phyloP scores from a whole-genome alignment of 768 basidiomycete genomes.

The Boletus pseudopeckii region DNA sequence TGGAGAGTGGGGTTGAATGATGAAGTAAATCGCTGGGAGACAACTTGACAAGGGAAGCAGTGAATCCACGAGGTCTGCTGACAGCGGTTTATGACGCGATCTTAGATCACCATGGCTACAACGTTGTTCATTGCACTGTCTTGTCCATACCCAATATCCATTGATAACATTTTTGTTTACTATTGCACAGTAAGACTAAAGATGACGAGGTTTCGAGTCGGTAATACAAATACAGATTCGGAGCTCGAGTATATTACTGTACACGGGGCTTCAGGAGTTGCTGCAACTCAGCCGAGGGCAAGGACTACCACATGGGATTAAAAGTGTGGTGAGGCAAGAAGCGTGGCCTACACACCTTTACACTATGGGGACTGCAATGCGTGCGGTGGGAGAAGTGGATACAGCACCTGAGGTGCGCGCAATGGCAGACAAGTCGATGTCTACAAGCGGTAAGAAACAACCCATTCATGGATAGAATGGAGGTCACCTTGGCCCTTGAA shows the following conservation, averaged over 20 bases:
- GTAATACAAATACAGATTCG: slow-evolving; percentile 21
- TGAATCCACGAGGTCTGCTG: neutral
- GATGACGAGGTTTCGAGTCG: neutral
- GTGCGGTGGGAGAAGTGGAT: slow-evolving; percentile 46
- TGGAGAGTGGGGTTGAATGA: too few species aligned
- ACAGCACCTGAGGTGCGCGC: slow-evolving; percentile 79
- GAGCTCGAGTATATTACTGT: too few species aligned
- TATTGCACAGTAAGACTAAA: slow-evolving; percentile 5
- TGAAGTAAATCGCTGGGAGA: too few species aligned
- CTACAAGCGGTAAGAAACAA: slow-evolving; percentile 11
- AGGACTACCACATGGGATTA: neutral
- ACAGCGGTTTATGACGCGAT: neutral
- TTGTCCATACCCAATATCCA: neutral
- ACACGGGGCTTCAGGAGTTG: slow-evolving; percentile 1
- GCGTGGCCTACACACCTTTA: slow-evolving; percentile 14
- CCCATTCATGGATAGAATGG: neutral
- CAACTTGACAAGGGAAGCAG: too few species aligned
- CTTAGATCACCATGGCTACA: neutral
- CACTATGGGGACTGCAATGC: slow-evolving; percentile 11
- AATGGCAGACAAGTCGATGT: slow-evolving; percentile 69
- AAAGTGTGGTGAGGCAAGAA: neutral
- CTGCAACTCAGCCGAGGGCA: neutral
- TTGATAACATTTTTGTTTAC: slow-evolving; percentile 1
- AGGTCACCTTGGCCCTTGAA: slow-evolving; percentile 56
- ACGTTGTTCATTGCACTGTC: neutral